These are phyloP conservation scores for Trapa incisa DNA, from an alignment of 345 rosid genomes.

Conservation along the genomic window DNA sequence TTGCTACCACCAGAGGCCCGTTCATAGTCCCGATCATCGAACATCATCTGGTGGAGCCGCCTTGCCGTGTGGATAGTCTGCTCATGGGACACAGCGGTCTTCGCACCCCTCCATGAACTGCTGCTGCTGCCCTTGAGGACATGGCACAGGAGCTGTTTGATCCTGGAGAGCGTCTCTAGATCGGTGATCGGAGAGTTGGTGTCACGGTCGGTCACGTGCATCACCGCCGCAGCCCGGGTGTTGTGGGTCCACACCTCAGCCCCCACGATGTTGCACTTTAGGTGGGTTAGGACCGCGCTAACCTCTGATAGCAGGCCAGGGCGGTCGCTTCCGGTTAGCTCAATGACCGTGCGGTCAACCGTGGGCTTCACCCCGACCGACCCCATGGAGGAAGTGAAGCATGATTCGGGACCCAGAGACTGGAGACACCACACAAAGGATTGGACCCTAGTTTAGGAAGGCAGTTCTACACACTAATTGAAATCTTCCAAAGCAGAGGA, in stretches of 20 bases:
- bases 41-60: constrained; percentile 98
- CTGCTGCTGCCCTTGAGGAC: constrained; percentile 77
- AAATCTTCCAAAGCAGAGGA: too few relatives aligned
- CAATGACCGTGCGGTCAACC: constrained; percentile 60
- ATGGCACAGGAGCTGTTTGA: constrained; percentile 58
- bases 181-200: constrained; percentile 56
- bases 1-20: constrained; percentile 11
- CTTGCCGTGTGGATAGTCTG: constrained; percentile 53
- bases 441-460: background rate
- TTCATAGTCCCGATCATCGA: constrained; percentile 89
- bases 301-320: constrained; percentile 89
- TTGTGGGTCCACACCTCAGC: constrained; percentile 98
- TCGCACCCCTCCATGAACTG: constrained; percentile 45
- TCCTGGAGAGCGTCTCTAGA: constrained; percentile 45
- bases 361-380: constrained; percentile 62
- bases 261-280: constrained; percentile 63
- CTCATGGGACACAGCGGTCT: constrained; percentile 53
- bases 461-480: too few relatives aligned
- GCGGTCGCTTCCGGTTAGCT: constrained; percentile 80
- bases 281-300: constrained; percentile 69
- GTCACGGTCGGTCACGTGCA: constrained; percentile 68
- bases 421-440: constrained; percentile 11
- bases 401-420: constrained; percentile 78
- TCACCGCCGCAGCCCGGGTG: constrained; percentile 77
- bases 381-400: constrained; percentile 54